Percentiles rank a stretch among this genome's conserved stretches.
Evolutionary conservation across 805 yeast genomes (phyloP).

Genomic region (Ogataea pilisensis): DNA sequence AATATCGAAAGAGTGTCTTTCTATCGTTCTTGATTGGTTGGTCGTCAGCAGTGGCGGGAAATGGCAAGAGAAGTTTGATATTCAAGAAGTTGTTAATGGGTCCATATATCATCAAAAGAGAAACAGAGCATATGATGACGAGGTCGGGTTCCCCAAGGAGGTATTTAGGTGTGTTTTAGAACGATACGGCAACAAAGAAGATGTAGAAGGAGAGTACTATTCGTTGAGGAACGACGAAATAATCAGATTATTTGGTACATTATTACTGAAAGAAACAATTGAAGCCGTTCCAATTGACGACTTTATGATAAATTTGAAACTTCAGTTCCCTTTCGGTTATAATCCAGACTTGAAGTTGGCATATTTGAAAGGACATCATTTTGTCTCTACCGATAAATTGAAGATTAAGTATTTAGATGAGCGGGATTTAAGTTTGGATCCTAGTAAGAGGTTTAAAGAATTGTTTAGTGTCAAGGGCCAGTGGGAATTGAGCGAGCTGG

Average conservation of each 20-base stretch:
- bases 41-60: background rate
- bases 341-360: slow-evolving; percentile 51
- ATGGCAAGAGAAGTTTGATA: background rate
- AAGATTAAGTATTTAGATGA: slow-evolving; percentile 52
- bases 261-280: slow-evolving; percentile 10
- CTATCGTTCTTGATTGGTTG: background rate
- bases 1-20: background rate
- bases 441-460: slow-evolving; percentile 44
- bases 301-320: slow-evolving; percentile 60
- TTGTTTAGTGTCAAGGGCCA: slow-evolving; percentile 50
- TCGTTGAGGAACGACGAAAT: slow-evolving; percentile 13
- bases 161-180: slow-evolving; percentile 9
- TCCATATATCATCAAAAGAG: background rate
- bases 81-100: background rate
- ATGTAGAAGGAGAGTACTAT: slow-evolving; percentile 11
- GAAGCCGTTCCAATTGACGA: slow-evolving; percentile 36
- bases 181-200: slow-evolving; percentile 9
- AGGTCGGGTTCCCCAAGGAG: slow-evolving; percentile 2
- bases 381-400: slow-evolving; percentile 30
- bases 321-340: slow-evolving; percentile 56
- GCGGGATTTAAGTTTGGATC: slow-evolving; percentile 43
- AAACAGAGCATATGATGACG: background rate
- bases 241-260: slow-evolving; percentile 16
- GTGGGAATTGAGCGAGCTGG: slow-evolving; percentile 62
- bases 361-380: slow-evolving; percentile 13